Evolutionary conservation across 176 grass and related monocot species (phyloP).

Genomic region (Zizania latifolia): DNA sequence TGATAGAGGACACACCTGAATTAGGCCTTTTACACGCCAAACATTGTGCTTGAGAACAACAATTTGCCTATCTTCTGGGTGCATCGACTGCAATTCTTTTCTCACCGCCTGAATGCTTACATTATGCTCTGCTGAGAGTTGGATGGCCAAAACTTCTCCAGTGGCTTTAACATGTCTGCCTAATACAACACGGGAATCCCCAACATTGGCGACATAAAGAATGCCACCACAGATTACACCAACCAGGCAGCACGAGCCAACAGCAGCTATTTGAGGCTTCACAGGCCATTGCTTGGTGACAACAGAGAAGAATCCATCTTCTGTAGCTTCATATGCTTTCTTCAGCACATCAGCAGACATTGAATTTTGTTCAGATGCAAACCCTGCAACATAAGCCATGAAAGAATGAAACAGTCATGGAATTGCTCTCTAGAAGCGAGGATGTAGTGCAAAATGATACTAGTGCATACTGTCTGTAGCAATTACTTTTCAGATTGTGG

Average conservation of each 20-base stretch:
- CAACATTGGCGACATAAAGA: slow-evolving; percentile 78
- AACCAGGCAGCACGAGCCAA: slow-evolving; percentile 89
- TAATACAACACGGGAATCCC: slow-evolving; percentile 81
- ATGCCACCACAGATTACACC: slow-evolving; percentile 67
- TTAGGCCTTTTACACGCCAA: slow-evolving; percentile 95
- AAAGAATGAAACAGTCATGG: slow-evolving; percentile 5
- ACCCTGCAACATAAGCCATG: slow-evolving; percentile 52
- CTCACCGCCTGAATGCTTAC: slow-evolving; percentile 71
- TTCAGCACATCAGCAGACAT: slow-evolving; percentile 81
- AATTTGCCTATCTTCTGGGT: slow-evolving; percentile 74
- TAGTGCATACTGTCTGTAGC: background rate
- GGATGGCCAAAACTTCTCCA: slow-evolving; percentile 76
- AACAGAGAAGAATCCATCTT: slow-evolving; percentile 86
- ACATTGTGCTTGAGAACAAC: slow-evolving; percentile 95
- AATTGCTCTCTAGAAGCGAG: background rate
- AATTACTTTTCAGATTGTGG: slow-evolving; percentile 79
- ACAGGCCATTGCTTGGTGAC: slow-evolving; percentile 75
- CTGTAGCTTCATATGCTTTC: slow-evolving; percentile 92
- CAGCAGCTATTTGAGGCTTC: slow-evolving; percentile 90
- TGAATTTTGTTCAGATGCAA: slow-evolving; percentile 65
- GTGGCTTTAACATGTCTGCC: slow-evolving; percentile 77
- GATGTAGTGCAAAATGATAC: background rate
- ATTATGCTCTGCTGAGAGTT: slow-evolving; percentile 92
- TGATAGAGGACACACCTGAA: slow-evolving; percentile 54
- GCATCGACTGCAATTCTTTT: slow-evolving; percentile 76